These are phyloP conservation scores for Violaceomyces palustris DNA, from an alignment of 1,284 basidiomycete genomes.

Conservation along the genomic window DNA sequence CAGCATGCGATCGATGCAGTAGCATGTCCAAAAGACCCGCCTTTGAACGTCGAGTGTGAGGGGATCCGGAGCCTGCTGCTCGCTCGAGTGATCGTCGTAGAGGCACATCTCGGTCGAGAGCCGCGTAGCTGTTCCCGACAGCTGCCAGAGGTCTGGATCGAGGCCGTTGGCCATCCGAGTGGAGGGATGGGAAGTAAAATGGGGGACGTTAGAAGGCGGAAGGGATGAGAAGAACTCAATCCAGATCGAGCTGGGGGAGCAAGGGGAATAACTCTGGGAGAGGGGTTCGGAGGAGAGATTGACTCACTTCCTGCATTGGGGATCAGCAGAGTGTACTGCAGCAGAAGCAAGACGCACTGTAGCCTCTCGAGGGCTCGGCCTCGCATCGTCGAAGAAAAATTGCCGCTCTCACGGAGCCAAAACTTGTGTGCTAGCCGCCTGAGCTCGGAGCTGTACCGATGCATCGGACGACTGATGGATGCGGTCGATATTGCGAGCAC, in stretches of 20 bases:
- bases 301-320: constrained; percentile 19
- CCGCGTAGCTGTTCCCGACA: constrained; percentile 23
- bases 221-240: no score
- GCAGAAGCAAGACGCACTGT: constrained; percentile 15
- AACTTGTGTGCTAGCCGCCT: constrained; percentile 18
- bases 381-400: constrained; percentile 8
- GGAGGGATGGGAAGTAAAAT: no score
- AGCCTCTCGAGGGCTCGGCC: constrained; percentile 19
- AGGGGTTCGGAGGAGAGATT: no score
- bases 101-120: constrained; percentile 24
- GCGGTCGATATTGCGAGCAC: constrained; percentile 17
- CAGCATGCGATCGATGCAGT: constrained; percentile 25
- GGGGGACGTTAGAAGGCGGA: no score
- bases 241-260: no score
- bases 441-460: constrained; percentile 29
- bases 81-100: constrained; percentile 18
- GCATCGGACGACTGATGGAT: constrained; percentile 21
- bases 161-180: no score
- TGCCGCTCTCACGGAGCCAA: constrained; percentile 18
- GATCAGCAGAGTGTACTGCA: constrained; percentile 20
- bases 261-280: no score
- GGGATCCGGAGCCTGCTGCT: constrained; percentile 8
- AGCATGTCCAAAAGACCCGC: constrained; percentile 26
- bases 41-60: constrained; percentile 19
- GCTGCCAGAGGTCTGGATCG: constrained; percentile 15